Base-by-base conservation (phyloP, 164 flowering plant genomes). In the Houttuynia cordata region DNA sequence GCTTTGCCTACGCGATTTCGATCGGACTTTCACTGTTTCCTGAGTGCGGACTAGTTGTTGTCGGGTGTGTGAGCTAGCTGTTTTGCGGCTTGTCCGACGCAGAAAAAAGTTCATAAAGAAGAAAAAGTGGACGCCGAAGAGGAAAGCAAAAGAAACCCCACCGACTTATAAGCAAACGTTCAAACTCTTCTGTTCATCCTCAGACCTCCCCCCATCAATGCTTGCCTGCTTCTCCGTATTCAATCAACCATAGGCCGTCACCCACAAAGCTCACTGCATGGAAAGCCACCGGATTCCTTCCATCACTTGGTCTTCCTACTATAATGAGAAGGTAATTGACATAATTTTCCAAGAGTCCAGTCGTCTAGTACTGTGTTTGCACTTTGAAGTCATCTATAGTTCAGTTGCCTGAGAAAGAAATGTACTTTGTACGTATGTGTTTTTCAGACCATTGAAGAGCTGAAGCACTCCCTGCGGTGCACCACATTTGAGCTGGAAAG, bases 401-500 rank as follows among this genome's bases (percentile, higher is more conserved):
- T 54, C 18, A 22, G 9, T 19, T 22, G 14, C 20, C 17, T 10
- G 9, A 10, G 17, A 10, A 42, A 10, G 49, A 42, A 10, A 10
- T 42, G 49, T 5, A 42, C 14, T 24, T 3, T 12, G 7, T 0
- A 21, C 8, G 0, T 42, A 10, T 42, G 12, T 42, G 9, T 4
- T 54, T n/a, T 54, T 17, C 82, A 86, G 92, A 70, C 42, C 52
- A 22, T 73, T 1, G 88, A 80, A 25, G 88, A 83, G 24, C 57
- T 88, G 74, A 80, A 73, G 72, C 79, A 75, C 52, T 74, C 68
- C 57, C 83, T 88, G 39, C 66, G 78, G 3, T 70, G 51, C 68
- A 63, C 83, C 2, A 66, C 70, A 0, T 5, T 76, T 47, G 88
- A 83, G 57, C 70, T 88, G 21, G 91, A 87, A 60, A 23, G 81